Evolutionary conservation across 768 basidiomycete genomes (phyloP).

Genomic region (Leccinum aurantiacum): DNA sequence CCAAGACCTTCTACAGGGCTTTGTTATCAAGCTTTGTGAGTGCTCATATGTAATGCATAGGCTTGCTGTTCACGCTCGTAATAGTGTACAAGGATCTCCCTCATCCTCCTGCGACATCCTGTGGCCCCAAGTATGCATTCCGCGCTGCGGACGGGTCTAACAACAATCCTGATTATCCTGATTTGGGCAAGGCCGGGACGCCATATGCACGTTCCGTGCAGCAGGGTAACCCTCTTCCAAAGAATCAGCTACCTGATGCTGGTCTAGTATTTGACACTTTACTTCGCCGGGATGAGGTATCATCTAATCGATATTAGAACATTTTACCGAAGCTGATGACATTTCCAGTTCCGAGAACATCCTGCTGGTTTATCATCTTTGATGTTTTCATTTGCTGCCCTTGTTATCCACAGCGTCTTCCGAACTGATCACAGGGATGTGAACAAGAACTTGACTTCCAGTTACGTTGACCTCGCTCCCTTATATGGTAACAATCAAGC

Average conservation of each 20-base stretch:
- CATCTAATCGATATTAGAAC: constrained; percentile 2
- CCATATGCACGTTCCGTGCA: constrained; percentile 86
- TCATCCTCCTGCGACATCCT: constrained; percentile 72
- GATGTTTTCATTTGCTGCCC: constrained; percentile 81
- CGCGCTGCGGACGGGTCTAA: constrained; percentile 73
- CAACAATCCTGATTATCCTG: constrained; percentile 71
- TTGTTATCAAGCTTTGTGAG: constrained; percentile 56
- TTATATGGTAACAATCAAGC: constrained; percentile 75
- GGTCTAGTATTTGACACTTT: constrained; percentile 81
- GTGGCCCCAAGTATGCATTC: constrained; percentile 63
- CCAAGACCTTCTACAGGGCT: constrained; percentile 40
- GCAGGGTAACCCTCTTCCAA: constrained; percentile 61
- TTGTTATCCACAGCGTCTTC: constrained; percentile 87
- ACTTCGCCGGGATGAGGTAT: constrained; percentile 66
- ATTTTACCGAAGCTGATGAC: neutral
- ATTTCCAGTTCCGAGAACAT: constrained; percentile 65
- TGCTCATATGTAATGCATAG: constrained; percentile 3
- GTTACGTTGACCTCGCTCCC: constrained; percentile 83
- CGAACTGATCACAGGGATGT: constrained; percentile 69
- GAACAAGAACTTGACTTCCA: constrained; percentile 80
- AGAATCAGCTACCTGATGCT: constrained; percentile 72
- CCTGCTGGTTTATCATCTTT: constrained; percentile 76
- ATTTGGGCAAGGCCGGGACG: constrained; percentile 74
- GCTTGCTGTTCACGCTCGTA: neutral
- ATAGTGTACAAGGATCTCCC: constrained; percentile 80